Conservation (phyloP, 2,329 filamentous ascomycete species). For the Trichophaea hybrida region DNA sequence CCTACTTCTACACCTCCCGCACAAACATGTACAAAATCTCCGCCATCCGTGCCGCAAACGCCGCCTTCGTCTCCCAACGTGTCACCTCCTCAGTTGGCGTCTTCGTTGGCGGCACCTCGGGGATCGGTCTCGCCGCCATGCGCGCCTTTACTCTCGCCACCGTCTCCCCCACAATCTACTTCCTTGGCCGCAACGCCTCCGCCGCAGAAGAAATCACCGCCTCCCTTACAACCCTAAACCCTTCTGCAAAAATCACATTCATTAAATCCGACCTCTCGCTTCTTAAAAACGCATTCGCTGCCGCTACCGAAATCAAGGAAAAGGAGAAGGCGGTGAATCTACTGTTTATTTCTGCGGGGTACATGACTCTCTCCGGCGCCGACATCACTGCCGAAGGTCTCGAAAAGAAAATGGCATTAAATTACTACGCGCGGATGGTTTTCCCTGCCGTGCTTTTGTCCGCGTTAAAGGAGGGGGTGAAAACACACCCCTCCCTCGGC, state of each 20-base stretch:
- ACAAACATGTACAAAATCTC: slow-evolving; percentile 15
- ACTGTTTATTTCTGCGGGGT: slow-evolving; percentile 36
- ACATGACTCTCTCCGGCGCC: slow-evolving; percentile 30
- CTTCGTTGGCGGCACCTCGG: slow-evolving; percentile 39
- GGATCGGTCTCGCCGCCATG: slow-evolving; percentile 40
- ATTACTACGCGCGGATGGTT: slow-evolving; percentile 36
- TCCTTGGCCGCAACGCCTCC: slow-evolving; percentile 34
- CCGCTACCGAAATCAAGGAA: slow-evolving; percentile 35
- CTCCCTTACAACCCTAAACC: slow-evolving; percentile 35
- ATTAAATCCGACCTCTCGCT: slow-evolving; percentile 38
- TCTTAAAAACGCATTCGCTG: slow-evolving; percentile 38
- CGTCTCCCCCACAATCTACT: slow-evolving; percentile 37
- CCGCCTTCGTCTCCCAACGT: slow-evolving; percentile 26
- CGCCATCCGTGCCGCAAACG: slow-evolving; percentile 16
- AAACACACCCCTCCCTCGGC: background rate
- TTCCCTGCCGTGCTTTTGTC: slow-evolving; percentile 34
- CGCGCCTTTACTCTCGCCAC: slow-evolving; percentile 35
- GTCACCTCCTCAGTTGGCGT: slow-evolving; percentile 23
- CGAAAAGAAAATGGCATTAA: slow-evolving; percentile 36
- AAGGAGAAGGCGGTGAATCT: slow-evolving; percentile 38
- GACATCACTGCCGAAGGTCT: slow-evolving; percentile 32
- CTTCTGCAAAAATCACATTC: slow-evolving; percentile 36
- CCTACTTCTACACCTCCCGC: background rate
- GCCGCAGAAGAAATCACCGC: slow-evolving; percentile 32
- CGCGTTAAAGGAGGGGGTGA: slow-evolving; percentile 26